Percentiles rank a stretch among this genome's conserved stretches.
Evolutionary conservation across 2,329 filamentous ascomycete species (phyloP).

Genomic region (Colletotrichum caudatum): DNA sequence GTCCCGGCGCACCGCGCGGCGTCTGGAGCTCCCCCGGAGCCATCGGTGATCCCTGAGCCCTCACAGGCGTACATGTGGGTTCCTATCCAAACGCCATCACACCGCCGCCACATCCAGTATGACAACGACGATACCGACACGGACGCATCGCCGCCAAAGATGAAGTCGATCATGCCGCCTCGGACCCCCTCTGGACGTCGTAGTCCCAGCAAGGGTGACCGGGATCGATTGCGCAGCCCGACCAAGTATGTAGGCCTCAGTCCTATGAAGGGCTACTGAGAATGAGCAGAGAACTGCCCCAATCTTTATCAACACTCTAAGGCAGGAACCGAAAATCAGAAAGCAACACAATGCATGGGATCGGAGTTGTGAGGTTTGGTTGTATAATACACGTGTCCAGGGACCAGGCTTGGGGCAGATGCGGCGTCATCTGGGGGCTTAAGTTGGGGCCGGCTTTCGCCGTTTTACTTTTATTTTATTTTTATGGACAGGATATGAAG

Average conservation of each 20-base stretch:
- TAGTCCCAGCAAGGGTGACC: slow-evolving; percentile 63
- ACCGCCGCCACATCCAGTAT: slow-evolving; percentile 55
- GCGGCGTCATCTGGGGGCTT: slow-evolving; percentile 34
- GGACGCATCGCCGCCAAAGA: slow-evolving; percentile 60
- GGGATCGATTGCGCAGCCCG: slow-evolving; percentile 63
- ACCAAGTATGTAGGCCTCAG: slow-evolving; percentile 56
- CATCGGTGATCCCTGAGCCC: slow-evolving; percentile 46
- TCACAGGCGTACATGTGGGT: slow-evolving; percentile 63
- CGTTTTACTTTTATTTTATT: too few species aligned
- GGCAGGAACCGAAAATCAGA: background rate
- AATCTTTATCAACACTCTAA: background rate
- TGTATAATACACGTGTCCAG: slow-evolving; percentile 24
- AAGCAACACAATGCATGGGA: slow-evolving; percentile 32
- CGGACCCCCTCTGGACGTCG: slow-evolving; percentile 61
- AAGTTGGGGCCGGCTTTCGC: slow-evolving; percentile 11
- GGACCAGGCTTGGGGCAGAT: slow-evolving; percentile 20
- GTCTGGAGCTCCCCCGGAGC: slow-evolving; percentile 40
- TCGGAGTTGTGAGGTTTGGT: slow-evolving; percentile 32
- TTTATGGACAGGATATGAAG: slow-evolving; percentile 1
- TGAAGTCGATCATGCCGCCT: slow-evolving; percentile 57
- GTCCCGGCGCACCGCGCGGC: slow-evolving; percentile 46
- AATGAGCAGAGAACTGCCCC: background rate
- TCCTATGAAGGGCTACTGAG: slow-evolving; percentile 52
- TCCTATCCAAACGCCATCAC: slow-evolving; percentile 63
- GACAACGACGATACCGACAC: slow-evolving; percentile 63